Evolutionary conservation across 306 rosid genomes (phyloP), one percentile per base, ranked within the genome.

Genomic region (Cyamopsis tetragonoloba): DNA sequence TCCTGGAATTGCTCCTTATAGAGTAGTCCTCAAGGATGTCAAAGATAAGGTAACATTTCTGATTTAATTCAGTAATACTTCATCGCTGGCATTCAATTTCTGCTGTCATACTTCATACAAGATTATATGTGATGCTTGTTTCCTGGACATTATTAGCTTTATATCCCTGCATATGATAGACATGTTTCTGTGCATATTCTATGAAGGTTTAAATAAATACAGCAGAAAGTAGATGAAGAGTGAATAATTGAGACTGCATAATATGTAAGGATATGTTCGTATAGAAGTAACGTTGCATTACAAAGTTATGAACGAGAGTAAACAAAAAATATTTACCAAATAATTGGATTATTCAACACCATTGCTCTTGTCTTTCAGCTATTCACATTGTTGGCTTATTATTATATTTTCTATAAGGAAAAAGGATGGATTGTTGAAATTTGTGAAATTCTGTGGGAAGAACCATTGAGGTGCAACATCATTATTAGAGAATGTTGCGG

Each of bases 1-100:
- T 72, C 79, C 97, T 49, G 86, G 83, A 68, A 78, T 88, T 47
- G 81, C 93, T 71, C 96, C 97, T 42, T 91, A 91, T 46, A 85
- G 96, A 68, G 73, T 91, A 66, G 85, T 91, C 37, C 86, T 91
- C 2, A 91, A 91, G 15, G 46, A 76, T 83, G 79, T 91, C 57
- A 88, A 84, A 76, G 93, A 91, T 18, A 91, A 91, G 97, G 97
- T 90, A 80, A 24, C 22, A 34, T 48, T 55, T 69, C 67, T 43
- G 7, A 38, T 55, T 59, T 68, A 17, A 26, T 81, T 66, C 37
- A 55, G 14, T 24, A 8, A 19, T 62, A 58, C 70, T 31, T 37
- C 17, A 14, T 66, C 58, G 66, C 63, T 60, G 38, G 27, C 62
- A 39, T 66, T 41, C 20, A 13, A 46, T 41, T 43, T 72, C 37